A percentile compares a stretch with the other conserved stretches of the same genome.
Conservation (phyloP, 495 filamentous ascomycete genomes). For the Sordaria brevicollis region DNA sequence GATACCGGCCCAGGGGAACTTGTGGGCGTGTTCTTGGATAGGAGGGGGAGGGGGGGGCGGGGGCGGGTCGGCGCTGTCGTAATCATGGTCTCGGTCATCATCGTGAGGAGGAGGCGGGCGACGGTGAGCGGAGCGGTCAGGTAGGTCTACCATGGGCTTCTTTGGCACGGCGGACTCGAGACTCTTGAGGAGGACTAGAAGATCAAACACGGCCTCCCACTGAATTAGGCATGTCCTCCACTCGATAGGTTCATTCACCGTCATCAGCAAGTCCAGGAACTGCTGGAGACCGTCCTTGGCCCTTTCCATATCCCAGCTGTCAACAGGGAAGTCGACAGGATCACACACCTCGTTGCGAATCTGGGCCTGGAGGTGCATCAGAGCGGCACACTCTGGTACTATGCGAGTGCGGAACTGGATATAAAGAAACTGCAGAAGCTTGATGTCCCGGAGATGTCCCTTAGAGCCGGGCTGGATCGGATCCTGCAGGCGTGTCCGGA, state of each 20-base stretch:
- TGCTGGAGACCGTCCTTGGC: conserved; percentile 77
- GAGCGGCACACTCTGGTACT: conserved; percentile 82
- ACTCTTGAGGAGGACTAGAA: conserved; percentile 74
- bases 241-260: conserved; percentile 61
- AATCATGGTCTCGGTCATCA: conserved; percentile 21
- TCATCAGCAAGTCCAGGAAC: conserved; percentile 89
- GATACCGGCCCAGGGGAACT: conserved; percentile 88
- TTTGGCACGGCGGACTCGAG: conserved; percentile 78
- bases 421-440: conserved; percentile 78
- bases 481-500: conserved; percentile 56
- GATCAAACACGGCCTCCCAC: conserved; percentile 79
- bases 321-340: conserved; percentile 76
- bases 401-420: conserved; percentile 85
- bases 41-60: conserved; percentile 45
- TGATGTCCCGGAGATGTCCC: conserved; percentile 38
- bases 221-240: conserved; percentile 61
- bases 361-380: conserved; percentile 87
- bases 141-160: conserved; percentile 25
- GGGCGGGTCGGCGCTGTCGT: conserved; percentile 34
- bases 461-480: conserved; percentile 39
- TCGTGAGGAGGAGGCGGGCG: conserved; percentile 6
- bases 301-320: conserved; percentile 94
- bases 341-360: conserved; percentile 46
- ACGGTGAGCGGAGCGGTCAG: conserved; percentile 6
- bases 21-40: conserved; percentile 64